Evolutionary conservation across 106 monocot species (phyloP), one percentile per base, ranked within the genome.

Genomic region (Agapanthus africanus): DNA sequence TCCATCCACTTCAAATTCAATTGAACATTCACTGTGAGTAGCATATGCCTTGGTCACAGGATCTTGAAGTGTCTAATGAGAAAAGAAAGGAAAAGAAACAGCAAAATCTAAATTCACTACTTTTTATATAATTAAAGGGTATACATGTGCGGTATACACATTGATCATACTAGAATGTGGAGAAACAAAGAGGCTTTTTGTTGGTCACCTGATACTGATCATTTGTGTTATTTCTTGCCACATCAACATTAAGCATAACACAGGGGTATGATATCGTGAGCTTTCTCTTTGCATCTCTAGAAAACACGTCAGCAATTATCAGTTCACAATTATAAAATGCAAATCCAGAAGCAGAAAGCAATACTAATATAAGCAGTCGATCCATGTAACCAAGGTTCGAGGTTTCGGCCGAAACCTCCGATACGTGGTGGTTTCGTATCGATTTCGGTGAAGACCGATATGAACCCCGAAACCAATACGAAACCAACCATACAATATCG

Each of bases 1-100:
- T 9, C 97, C 97, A 75, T 97, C 97, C 14, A 97, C 97, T 90
- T 97, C 97, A 83, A 97, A 97, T 78, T 92, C 92, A 87, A 97
- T 97, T 60, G 97, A 97, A 70, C 97, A 97, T 82, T 97, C 97
- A 77, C 89, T 97, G 70, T 92, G 97, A 19, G 92, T 92, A 6
- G 73, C 76, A 54, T 97, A 97, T 73, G 82, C 59, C 77, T 84
- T 97, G 28, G 82, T 87, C 37, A 84, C 35, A 68, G 89, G 78
- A 68, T 97, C 92, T 63, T 74, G 65, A 54, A 97, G 82, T 30
- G 89, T 97, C 95, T 95, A 77, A 34, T 23, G 72, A 37, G 26
- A 22, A 63, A 23, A 37, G 27, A 59, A 37, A 31, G 54, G 11
- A 65, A 18, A n/a, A n/a, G n/a, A n/a, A n/a, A n/a, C n/a, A n/a